Evolutionary conservation across 345 rosid genomes (phyloP), one percentile per base, ranked within the genome.

Genomic region (Capsella bursapastoris): DNA sequence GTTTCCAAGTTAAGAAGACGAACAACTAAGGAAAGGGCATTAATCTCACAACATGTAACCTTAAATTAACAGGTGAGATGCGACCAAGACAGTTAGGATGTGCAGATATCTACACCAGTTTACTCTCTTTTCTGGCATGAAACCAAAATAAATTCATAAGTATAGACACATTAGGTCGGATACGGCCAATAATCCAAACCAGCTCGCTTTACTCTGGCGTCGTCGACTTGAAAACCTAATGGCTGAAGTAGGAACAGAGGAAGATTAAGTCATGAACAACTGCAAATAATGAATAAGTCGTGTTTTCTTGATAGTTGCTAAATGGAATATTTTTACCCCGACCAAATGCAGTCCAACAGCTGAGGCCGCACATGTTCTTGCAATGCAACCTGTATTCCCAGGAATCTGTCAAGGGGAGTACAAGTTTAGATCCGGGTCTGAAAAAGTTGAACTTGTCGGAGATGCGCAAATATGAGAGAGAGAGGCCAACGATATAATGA

Each of bases 141-240:
- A 55, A 29, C 40, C 60, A 6, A 57, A 44, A 29, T 16, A 43
- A 43, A 40, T 25, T 53, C 14, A 32, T n/a, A 41, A 9, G 66
- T 59, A 47, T 48, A 56, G 56, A 49, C 48, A 64, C 64, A 55
- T 71, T 29, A 43, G 67, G 58, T 53, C 59, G 96, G 97, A 94
- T 94, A 91, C 97, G 97, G 96, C 97, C 98, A 89, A 74, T 91
- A 91, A 78, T 94, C 97, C 76, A 94, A 81, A 78, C 98, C 98
- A 74, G 98, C 97, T 70, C 98, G 93, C 85, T 88, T 94, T 27
- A 94, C 81, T 71, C 82, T 94, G 44, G 95, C 49, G 80, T 90
- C 91, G 67, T 91, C 97, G 61, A 94, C 85, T 82, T 82, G 88
- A 79, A 94, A 94, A 70, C 98, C 98, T 78, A 89, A 72, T 52